Percentiles rank a stretch among this genome's conserved stretches.
phyloP scores from a whole-genome alignment of 2,329 filamentous ascomycete species.

The Thermoascus crustaceus region DNA sequence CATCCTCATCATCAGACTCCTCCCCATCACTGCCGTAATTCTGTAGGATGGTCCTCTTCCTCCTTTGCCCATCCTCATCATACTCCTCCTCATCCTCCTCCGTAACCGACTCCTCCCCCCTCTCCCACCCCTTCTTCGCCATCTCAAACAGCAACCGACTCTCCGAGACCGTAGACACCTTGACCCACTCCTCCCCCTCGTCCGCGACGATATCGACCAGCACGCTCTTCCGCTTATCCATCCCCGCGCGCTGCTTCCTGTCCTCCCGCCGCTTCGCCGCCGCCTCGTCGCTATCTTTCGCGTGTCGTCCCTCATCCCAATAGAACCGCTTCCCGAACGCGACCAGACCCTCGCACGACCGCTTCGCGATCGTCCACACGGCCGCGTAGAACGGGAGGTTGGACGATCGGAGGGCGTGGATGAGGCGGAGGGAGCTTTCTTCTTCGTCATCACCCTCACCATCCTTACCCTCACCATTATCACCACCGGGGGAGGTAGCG shows the following conservation, averaged over 20 bases:
- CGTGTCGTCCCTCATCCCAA: constrained; percentile 24
- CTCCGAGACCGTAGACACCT: constrained; percentile 58
- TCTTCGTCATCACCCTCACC: constrained; percentile 16
- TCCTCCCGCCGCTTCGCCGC: constrained; percentile 6
- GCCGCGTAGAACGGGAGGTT: constrained; percentile 59
- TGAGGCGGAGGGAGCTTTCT: constrained; percentile 23
- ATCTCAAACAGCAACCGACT: constrained; percentile 58
- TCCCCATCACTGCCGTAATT: constrained; percentile 24
- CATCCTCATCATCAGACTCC: constrained; percentile 43
- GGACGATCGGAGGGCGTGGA: constrained; percentile 55
- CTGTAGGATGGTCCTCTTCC: constrained; percentile 17
- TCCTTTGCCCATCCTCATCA: constrained; percentile 8
- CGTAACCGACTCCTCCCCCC: constrained; percentile 37
- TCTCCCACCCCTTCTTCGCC: constrained; percentile 59
- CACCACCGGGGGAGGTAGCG: constrained; percentile 5
- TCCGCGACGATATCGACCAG: constrained; percentile 58
- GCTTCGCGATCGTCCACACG: constrained; percentile 56
- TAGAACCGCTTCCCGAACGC: constrained; percentile 52
- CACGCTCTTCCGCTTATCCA: constrained; percentile 42
- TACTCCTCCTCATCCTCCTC: constrained; percentile 35
- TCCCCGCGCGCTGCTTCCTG: constrained; percentile 22
- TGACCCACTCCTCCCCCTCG: constrained; percentile 58
- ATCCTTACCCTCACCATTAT: constrained; percentile 9
- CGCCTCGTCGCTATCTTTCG: not conserved
- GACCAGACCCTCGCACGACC: constrained; percentile 44